A percentile compares a stretch with the other conserved stretches of the same genome.
Evolutionary conservation across 179 eudicot genomes (phyloP).

Genomic region (Beta corolliflora): DNA sequence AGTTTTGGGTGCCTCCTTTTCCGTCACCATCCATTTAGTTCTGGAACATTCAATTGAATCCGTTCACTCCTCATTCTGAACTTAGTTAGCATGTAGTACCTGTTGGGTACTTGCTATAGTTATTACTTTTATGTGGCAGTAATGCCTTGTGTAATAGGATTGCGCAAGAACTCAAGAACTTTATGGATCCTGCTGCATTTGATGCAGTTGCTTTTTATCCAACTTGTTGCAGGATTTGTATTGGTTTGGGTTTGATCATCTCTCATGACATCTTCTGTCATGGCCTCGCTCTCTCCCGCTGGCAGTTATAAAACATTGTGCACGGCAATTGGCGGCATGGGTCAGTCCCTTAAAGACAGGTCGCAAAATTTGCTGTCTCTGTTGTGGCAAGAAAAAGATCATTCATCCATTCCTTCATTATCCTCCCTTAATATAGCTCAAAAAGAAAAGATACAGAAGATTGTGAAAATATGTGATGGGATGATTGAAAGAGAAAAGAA

Average conservation of each 20-base stretch:
- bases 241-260: not conserved
- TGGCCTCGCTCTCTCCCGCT: no score
- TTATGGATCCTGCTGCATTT: not conserved
- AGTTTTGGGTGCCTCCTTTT: slow-evolving; percentile 2
- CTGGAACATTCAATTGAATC: not conserved
- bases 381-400: no score
- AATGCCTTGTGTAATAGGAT: slow-evolving; percentile 1
- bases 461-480: no score
- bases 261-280: no score
- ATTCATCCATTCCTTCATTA: no score
- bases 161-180: not conserved
- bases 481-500: no score
- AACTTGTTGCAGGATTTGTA: not conserved
- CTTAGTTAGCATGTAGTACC: not conserved
- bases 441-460: no score
- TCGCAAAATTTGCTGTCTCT: no score
- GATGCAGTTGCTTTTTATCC: not conserved
- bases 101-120: not conserved
- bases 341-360: no score
- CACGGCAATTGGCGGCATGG: no score
- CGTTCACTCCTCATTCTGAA: not conserved
- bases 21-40: not conserved
- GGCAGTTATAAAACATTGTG: no score
- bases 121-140: not conserved
- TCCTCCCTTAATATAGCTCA: no score